A percentile compares a stretch with the other conserved stretches of the same genome.
phyloP scores from a whole-genome alignment of 768 basidiomycete species.

The Hemileccinum rubropunctum region DNA sequence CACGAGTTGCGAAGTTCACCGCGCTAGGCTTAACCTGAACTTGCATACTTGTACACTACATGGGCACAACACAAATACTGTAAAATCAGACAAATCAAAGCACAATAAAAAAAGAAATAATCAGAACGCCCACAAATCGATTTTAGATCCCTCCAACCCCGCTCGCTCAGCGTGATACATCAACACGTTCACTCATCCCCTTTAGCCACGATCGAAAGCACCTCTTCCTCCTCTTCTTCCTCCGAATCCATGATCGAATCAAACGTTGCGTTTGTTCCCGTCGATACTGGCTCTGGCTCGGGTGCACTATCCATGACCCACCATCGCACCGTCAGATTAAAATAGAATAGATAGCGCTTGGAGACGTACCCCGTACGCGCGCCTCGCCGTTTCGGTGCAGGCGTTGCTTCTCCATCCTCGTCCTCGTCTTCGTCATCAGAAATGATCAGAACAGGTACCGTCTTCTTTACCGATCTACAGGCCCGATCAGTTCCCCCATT shows the following conservation, averaged over 20 bases:
- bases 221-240: constrained; percentile 53
- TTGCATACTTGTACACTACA: too few species aligned
- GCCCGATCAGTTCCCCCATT: background rate
- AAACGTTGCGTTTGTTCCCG: constrained; percentile 19
- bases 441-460: constrained; percentile 22
- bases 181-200: background rate
- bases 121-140: too few species aligned
- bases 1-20: too few species aligned
- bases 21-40: too few species aligned
- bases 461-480: constrained; percentile 41
- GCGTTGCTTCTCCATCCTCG: constrained; percentile 40
- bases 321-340: background rate
- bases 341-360: too few species aligned
- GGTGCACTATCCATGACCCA: constrained; percentile 1
- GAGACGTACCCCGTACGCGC: constrained; percentile 11
- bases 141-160: too few species aligned
- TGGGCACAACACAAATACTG: too few species aligned
- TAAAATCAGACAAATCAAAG: too few species aligned
- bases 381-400: constrained; percentile 23
- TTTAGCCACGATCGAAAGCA: constrained; percentile 29
- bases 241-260: constrained; percentile 57
- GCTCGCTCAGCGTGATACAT: too few species aligned
- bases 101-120: too few species aligned
- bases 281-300: constrained; percentile 5
- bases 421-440: constrained; percentile 36